These are phyloP conservation scores for Talaromyces sp. DNA, from an alignment of 2,329 filamentous ascomycete genomes.

Conservation along the genomic window DNA sequence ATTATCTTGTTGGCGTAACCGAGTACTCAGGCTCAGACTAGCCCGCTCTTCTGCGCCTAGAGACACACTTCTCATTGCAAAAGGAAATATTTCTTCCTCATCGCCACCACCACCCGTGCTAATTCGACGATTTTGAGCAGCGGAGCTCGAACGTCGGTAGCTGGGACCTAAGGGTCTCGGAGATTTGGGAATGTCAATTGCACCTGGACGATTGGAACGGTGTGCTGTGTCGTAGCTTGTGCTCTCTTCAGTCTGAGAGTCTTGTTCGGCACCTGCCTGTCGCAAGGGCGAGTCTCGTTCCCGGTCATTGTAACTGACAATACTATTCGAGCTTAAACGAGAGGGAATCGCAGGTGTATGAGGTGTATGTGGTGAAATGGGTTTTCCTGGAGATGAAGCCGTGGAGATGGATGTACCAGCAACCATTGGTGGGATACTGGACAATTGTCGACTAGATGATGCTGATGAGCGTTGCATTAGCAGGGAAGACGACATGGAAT, in stretches of 20 bases:
- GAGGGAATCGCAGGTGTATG: constrained; percentile 93
- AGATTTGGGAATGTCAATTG: constrained; percentile 48
- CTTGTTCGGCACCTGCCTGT: constrained; percentile 25
- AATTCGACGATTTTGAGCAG: constrained; percentile 32
- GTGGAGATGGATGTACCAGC: constrained; percentile 69
- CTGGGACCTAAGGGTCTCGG: constrained; percentile 37
- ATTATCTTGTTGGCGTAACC: constrained; percentile 31
- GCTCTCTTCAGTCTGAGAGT: constrained; percentile 33
- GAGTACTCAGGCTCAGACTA: constrained; percentile 25
- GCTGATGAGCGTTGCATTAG: constrained; percentile 78
- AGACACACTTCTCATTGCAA: constrained; percentile 44
- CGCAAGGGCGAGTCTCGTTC: constrained; percentile 29
- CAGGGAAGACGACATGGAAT: constrained; percentile 88
- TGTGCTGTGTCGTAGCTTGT: constrained; percentile 29
- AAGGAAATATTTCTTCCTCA: constrained; percentile 41
- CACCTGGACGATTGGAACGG: constrained; percentile 30
- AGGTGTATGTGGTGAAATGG: constrained; percentile 82
- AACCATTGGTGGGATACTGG: constrained; percentile 58
- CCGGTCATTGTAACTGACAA: constrained; percentile 60
- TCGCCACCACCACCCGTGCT: constrained; percentile 25
- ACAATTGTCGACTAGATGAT: constrained; percentile 70
- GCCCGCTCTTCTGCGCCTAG: constrained; percentile 39
- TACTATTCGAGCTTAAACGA: constrained; percentile 84
- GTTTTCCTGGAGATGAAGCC: constrained; percentile 85
- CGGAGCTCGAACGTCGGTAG: constrained; percentile 44